Evolutionary conservation across 164 flowering plant species (phyloP), one percentile per base, ranked within the genome.

Genomic region (Magnolia sinica): DNA sequence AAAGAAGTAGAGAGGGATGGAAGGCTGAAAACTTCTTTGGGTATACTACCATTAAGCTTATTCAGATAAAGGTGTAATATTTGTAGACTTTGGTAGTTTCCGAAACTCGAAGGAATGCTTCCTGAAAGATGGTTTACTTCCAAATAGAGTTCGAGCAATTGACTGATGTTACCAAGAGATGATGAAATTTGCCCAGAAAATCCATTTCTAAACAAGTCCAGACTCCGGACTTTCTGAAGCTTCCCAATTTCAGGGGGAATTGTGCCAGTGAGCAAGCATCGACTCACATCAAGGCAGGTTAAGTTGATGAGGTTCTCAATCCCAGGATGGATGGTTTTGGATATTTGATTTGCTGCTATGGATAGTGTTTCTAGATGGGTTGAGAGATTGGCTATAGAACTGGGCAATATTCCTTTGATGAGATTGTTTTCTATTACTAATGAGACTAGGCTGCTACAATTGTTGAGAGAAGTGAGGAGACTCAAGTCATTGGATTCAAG

Each of bases 271-370:
- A 87, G 13, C 2, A 19, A 13, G 72, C 83, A 85, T 0, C 2
- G 0, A 1, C 27, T 6, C 45, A 83, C 0, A 1, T 5, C 27
- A 0, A 85, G 18, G 3, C 0, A 1, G 0, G 0, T 64, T 22
- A 85, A 69, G 64, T 76, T 75, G 20, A 71, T 49, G 7, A 86
- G 89, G 19, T 82, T 83, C 7, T 55, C 85, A 31, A 79, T 31
- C 19, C 59, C 82, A 10, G 5, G 4, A 7, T 82, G 83, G 50
- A 82, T 80, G n/a, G 52, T 65, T 1, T 81, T 83, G 22, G n/a
- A 31, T 7, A 83, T 68, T 11, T 24, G 7, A 19, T 82, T 79
- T 0, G 4, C 1, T 6, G 52, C 68, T 8, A 78, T 0, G 1
- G 3, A 0, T 0, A 81, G 14, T 0, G 0, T 0, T 0, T 0